Evolutionary conservation across 1,139 yeast species (phyloP).

Genomic region (Blastobotrys aristatus): DNA sequence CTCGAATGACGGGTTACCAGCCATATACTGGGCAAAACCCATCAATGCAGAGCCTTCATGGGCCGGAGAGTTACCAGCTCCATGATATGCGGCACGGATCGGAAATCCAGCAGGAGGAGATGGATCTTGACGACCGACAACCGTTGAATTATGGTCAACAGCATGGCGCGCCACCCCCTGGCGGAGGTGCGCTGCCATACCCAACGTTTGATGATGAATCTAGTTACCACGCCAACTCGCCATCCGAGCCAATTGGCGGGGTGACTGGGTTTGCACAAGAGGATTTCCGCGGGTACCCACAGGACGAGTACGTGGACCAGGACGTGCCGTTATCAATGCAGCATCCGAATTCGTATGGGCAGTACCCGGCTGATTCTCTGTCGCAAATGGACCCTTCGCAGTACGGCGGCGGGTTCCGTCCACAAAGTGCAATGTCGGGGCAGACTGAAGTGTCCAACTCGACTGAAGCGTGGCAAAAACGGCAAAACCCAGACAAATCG

Average conservation of each 20-base stretch:
- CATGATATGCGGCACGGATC: slow-evolving; percentile 23
- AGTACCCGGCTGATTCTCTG: slow-evolving; percentile 15
- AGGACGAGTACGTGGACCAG: slow-evolving; percentile 13
- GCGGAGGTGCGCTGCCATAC: slow-evolving; percentile 19
- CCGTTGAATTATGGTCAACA: slow-evolving; percentile 18
- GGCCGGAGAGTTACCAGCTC: slow-evolving; percentile 22
- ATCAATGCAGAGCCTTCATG: slow-evolving; percentile 5
- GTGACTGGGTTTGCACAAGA: slow-evolving; percentile 22
- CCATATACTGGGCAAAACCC: slow-evolving; percentile 8
- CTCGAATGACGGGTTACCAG: slow-evolving; percentile 15
- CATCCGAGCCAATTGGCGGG: slow-evolving; percentile 29
- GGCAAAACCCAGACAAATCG: slow-evolving; percentile 22
- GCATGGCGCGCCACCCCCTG: slow-evolving; percentile 15
- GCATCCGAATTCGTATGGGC: slow-evolving; percentile 11
- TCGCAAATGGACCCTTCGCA: slow-evolving; percentile 12
- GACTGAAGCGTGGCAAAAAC: slow-evolving; percentile 24
- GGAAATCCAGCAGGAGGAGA: slow-evolving; percentile 20
- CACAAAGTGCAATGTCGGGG: slow-evolving; percentile 20
- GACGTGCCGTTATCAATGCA: slow-evolving; percentile 15
- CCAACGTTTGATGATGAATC: slow-evolving; percentile 23
- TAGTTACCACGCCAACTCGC: slow-evolving; percentile 12
- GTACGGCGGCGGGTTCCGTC: slow-evolving; percentile 16
- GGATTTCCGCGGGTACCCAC: not conserved
- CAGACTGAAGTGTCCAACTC: slow-evolving; percentile 19
- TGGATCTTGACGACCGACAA: slow-evolving; percentile 19